Percentiles rank a stretch among this genome's conserved stretches.
Evolutionary conservation across 805 yeast species (phyloP).

Genomic region (Candida arabinofermentans): DNA sequence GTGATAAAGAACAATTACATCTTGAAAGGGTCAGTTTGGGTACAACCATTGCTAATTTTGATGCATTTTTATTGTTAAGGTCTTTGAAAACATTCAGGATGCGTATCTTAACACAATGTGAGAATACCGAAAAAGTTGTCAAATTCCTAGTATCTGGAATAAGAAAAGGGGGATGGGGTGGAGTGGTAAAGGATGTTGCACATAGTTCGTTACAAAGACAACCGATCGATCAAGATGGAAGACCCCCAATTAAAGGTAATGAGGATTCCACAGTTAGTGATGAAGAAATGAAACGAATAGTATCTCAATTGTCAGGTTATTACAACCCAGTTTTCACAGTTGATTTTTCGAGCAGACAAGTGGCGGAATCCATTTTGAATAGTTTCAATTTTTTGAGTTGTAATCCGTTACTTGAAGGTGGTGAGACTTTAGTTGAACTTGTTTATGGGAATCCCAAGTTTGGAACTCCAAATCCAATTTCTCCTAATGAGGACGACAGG

Average conservation of each 20-base stretch:
- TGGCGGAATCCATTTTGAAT: conserved; percentile 39
- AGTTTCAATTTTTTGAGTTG: conserved; percentile 46
- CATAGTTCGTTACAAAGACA: conserved; percentile 45
- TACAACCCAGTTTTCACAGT: conserved; percentile 48
- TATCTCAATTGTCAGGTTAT: conserved; percentile 38
- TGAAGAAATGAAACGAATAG: conserved; percentile 31
- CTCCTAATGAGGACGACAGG: background rate
- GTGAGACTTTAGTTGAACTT: conserved; percentile 51
- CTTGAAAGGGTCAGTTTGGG: conserved; percentile 43
- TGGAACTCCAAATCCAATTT: background rate
- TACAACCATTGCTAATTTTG: conserved; percentile 49
- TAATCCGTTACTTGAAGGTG: conserved; percentile 43
- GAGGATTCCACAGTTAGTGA: background rate
- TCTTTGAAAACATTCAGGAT: conserved; percentile 49
- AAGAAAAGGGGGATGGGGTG: conserved; percentile 25
- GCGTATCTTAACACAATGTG: conserved; percentile 44
- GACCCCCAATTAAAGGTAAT: background rate
- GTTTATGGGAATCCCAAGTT: conserved; percentile 33
- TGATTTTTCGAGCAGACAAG: conserved; percentile 31
- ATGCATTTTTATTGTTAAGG: conserved; percentile 43
- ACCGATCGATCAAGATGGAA: background rate
- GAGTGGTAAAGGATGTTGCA: conserved; percentile 31
- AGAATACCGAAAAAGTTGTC: conserved; percentile 40
- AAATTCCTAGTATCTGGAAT: conserved; percentile 34
- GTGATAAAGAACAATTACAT: conserved; percentile 32